Evolutionary conservation across 768 basidiomycete genomes (phyloP), one percentile per base, ranked within the genome.

Genomic region (Dentipellis sp.): DNA sequence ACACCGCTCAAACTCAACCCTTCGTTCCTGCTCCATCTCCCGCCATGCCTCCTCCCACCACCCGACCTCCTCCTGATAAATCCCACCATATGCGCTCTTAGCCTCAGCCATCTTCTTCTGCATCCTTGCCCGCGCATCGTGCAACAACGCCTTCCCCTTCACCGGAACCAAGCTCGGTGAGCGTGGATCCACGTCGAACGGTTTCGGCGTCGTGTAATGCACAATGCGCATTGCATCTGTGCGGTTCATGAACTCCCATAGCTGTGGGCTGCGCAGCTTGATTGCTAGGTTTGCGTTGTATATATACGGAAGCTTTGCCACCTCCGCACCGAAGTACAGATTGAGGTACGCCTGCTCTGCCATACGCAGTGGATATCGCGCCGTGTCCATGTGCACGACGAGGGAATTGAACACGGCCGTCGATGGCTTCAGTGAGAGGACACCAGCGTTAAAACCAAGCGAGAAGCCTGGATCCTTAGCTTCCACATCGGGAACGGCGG

Each of bases 271-370:
- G 49, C 66, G 62, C 50, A 59, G 57, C 62, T 66, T 71, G 59
- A 72, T 69, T 3, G 65, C 71, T n/a, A 72, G 63, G 60, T 72
- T 72, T 12, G 63, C 71, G 53, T 71, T 72, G 62, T 72, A 73
- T 36, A 61, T 48, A 56, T 69, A 71, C 19, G 72, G 72, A 17
- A 73, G 65, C 6, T 66, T 65, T 36, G 69, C 57, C 22, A 56
- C 63, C 50, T 71, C 66, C 12, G 65, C 63, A 49, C 65, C 71
- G 50, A 68, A 73, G 59, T 71, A 73, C 21, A 65, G 55, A 56
- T 73, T 73, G 21, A 73, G 60, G 61, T 78, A 79, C 11, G 75
- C 71, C 64, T 76, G 73, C 49, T 74, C 72, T 2, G 77, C 77
- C 50, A 73, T 63, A 34, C 68, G 58, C 9, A 73, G 60, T 4